Percentiles rank a stretch among this genome's conserved stretches.
These are phyloP conservation scores for Barnettozyma pratensis DNA, from an alignment of 805 yeast genomes.

Conservation along the genomic window DNA sequence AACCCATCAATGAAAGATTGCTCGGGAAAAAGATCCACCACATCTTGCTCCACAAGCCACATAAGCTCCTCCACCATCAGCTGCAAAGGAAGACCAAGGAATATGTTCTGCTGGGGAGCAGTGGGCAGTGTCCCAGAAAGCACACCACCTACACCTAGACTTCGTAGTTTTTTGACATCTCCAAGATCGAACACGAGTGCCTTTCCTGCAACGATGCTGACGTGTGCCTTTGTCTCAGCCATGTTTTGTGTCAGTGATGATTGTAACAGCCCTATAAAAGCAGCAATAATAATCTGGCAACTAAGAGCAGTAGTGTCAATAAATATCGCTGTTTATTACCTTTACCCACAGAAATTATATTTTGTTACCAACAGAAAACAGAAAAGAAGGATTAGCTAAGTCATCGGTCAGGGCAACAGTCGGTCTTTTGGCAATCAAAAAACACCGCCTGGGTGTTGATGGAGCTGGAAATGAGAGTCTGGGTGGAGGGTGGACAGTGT, in stretches of 20 bases:
- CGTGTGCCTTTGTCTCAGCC: constrained; percentile 17
- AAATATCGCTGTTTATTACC: too few species aligned
- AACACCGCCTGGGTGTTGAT: too few species aligned
- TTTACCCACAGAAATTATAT: too few species aligned
- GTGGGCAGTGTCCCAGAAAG: constrained; percentile 78
- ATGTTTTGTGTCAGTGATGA: neutral
- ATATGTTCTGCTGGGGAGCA: constrained; percentile 92
- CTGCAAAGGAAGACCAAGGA: constrained; percentile 77
- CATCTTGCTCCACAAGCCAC: constrained; percentile 47
- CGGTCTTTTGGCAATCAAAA: too few species aligned
- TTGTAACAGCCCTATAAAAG: neutral
- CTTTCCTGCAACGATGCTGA: constrained; percentile 35
- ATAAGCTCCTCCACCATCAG: constrained; percentile 68
- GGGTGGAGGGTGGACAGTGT: too few species aligned
- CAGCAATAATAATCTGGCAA: too few species aligned
- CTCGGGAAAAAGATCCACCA: constrained; percentile 40
- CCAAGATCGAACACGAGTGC: constrained; percentile 57
- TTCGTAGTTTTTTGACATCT: constrained; percentile 49
- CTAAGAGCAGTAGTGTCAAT: too few species aligned
- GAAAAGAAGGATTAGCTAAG: too few species aligned
- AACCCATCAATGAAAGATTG: constrained; percentile 25
- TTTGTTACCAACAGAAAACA: too few species aligned
- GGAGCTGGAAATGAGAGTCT: too few species aligned
- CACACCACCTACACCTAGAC: constrained; percentile 67
- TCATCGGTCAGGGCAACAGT: constrained; percentile 7